Conservation (phyloP, 2,329 filamentous ascomycete species). For the Madurella mycetomatis region DNA sequence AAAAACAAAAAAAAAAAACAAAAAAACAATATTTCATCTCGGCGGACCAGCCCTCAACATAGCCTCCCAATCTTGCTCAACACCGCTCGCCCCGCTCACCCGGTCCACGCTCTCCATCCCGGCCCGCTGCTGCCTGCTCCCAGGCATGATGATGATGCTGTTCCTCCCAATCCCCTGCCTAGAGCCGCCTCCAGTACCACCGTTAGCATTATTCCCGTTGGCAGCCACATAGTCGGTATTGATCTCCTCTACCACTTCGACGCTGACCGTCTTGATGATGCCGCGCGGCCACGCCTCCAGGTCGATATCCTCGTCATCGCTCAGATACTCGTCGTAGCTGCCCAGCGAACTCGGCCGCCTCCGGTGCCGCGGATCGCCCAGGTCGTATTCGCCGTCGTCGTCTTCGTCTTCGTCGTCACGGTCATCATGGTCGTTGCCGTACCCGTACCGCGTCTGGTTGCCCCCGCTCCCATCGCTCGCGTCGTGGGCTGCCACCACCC, state of each 20-base stretch:
- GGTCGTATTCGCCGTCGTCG: conserved; percentile 9
- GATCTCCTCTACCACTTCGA: conserved; percentile 34
- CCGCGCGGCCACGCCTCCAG: conserved; percentile 31
- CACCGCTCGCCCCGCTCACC: conserved; percentile 16
- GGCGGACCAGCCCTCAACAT: conserved; percentile 38
- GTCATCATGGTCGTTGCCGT: not conserved
- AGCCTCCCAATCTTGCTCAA: conserved; percentile 29
- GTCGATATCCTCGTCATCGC: conserved; percentile 16
- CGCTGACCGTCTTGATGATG: conserved; percentile 38
- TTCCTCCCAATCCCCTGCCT: conserved; percentile 3
- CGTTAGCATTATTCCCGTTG: not conserved
- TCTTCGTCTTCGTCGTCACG: not conserved
- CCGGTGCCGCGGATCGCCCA: conserved; percentile 5
- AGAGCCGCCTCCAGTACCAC: not conserved
- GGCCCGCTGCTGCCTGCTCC: not conserved
- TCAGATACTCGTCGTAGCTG: not conserved
- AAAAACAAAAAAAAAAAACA: not conserved
- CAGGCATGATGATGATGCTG: conserved; percentile 2
- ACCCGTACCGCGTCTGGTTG: not conserved
- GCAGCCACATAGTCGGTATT: conserved; percentile 25
- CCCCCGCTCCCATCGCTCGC: not conserved
- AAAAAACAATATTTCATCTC: conserved; percentile 43
- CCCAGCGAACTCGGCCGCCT: not conserved
- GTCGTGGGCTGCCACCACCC: conserved; percentile 22
- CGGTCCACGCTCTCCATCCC: not conserved